phyloP scores from a whole-genome alignment of 768 basidiomycete species.

The Pulveroboletus sp. region DNA sequence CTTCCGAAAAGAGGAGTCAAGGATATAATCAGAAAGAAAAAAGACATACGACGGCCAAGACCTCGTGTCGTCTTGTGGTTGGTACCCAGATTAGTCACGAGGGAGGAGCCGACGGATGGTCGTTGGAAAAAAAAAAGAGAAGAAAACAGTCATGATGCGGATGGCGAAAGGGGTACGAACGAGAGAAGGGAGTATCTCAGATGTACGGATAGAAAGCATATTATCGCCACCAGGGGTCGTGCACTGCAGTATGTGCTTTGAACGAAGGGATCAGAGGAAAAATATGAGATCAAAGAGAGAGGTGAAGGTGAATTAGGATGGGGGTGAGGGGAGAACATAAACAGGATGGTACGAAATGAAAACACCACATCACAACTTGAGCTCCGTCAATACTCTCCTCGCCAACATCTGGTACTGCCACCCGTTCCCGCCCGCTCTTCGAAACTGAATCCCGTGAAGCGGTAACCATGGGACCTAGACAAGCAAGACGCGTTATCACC shows the following conservation, averaged over 20 bases:
- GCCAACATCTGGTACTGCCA: constrained; percentile 99
- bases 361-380: constrained; percentile 59
- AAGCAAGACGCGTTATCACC: not conserved
- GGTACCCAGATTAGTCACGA: constrained; percentile 4
- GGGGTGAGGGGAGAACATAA: not conserved
- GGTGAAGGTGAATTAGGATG: no score
- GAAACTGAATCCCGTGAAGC: constrained; percentile 92
- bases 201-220: constrained; percentile 18
- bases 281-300: not conserved
- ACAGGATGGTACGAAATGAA: not conserved
- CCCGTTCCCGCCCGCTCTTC: constrained; percentile 82
- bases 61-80: not conserved
- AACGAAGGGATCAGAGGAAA: not conserved
- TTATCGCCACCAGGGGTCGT: constrained; percentile 17
- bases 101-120: not conserved
- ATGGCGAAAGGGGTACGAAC: not conserved
- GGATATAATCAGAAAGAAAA: no score
- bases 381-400: constrained; percentile 78
- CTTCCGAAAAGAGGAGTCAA: no score
- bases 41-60: not conserved
- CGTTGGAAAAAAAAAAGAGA: not conserved
- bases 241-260: constrained; percentile 4
- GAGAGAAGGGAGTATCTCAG: constrained; percentile 16
- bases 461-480: constrained; percentile 86
- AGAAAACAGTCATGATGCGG: no score